A percentile compares a stretch with the other conserved stretches of the same genome.
These are phyloP conservation scores for Mycena alexandri DNA, from an alignment of 768 basidiomycete genomes.

Conservation along the genomic window DNA sequence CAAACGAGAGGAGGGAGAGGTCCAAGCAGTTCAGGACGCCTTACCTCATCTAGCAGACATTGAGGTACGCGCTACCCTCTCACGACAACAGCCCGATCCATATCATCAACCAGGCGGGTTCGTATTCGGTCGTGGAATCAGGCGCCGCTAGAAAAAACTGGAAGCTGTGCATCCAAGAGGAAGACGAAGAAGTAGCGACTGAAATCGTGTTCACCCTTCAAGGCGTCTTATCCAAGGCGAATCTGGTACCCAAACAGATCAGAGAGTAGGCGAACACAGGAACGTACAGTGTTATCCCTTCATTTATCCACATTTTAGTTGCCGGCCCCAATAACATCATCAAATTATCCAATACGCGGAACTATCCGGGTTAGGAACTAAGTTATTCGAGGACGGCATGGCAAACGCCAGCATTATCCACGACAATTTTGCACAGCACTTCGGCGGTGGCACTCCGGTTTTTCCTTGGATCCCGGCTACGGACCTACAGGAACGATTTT, in stretches of 20 bases:
- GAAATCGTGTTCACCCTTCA: not conserved
- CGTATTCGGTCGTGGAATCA: not conserved
- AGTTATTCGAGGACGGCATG: not conserved
- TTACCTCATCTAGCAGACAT: not conserved
- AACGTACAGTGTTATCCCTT: too few species aligned
- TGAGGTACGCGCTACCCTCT: not conserved
- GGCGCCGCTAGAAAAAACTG: not conserved
- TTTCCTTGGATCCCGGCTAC: not conserved
- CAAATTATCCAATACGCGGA: not conserved
- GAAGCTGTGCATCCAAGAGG: not conserved
- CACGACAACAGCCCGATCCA: too few species aligned
- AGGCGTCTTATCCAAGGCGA: not conserved
- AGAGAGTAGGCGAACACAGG: too few species aligned
- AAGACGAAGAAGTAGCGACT: not conserved
- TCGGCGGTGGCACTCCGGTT: not conserved
- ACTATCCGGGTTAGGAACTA: not conserved
- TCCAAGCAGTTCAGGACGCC: not conserved
- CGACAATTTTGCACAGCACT: not conserved
- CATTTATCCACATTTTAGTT: too few species aligned
- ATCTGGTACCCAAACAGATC: not conserved
- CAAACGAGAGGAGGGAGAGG: not conserved
- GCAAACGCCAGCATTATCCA: not conserved
- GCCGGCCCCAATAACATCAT: not conserved
- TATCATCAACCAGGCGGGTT: not conserved
- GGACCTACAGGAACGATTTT: not conserved